Evolutionary conservation across 1,284 basidiomycete species (phyloP), one percentile per base, ranked within the genome.

Genomic region (Caloboletus firmus): DNA sequence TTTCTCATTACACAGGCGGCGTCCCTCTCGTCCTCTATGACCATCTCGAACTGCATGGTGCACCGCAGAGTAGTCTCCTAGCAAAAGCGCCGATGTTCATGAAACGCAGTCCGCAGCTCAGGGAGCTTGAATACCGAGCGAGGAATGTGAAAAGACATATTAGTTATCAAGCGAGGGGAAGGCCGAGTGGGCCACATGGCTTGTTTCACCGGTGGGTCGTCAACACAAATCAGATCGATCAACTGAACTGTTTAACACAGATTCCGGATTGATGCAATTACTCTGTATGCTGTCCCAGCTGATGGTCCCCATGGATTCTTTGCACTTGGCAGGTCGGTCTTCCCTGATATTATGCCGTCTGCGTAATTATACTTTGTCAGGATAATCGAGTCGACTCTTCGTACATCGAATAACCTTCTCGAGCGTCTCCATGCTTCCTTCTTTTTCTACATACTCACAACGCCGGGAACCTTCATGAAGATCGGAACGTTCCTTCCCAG

Each of bases 391-490:
- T 93, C 91, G 1, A 87, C 89, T 12, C 76, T 96, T 34, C 83
- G 95, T 52, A 92, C 93, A 10, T 84, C 87, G 68, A 97, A 96
- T 72, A 98, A 98, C 67, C 80, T 97, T 8, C 80, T 97, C 12
- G 95, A 98, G 68, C 85, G 95, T 13, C 83, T 98, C 22, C 95
- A 98, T 69, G 94, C 95, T 5, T 95, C 93, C 1, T 95, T 95
- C 74, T 96, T 97, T 76, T 94, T 98, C 74, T 98, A 95, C 74
- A 79, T 98, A 55, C 75, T 95, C 55, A 84, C 89, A 5, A 79
- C 79, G 26, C 83, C 89, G 0, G 80, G 81, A n/a, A 79, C 78
- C 1, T 96, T 96, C 73, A 79, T 94, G 63, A 92, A 95, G 64
- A 93, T 97, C 17, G 94, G 93, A 0, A 84, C 80, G 65, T 98